Base-by-base conservation (phyloP, 2,329 filamentous ascomycete genomes). In the Hymenoscyphus albidus region DNA sequence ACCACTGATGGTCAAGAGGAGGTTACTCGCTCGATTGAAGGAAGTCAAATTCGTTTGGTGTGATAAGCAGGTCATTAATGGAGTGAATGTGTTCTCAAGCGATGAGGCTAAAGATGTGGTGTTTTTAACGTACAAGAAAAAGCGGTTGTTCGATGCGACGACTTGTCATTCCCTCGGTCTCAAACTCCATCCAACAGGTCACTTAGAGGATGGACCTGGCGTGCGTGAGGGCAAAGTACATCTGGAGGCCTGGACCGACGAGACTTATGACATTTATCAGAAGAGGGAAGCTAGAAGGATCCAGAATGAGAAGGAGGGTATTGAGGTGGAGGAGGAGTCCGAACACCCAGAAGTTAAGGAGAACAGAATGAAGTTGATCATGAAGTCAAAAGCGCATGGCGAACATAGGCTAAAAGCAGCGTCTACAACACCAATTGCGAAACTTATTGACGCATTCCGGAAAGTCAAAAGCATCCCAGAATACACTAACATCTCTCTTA, bases 111-210 rank as follows among this genome's bases (percentile, higher is more conserved):
- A 76, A 9, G 78, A 82, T 4, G 78, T 80, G 0, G 79, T 96
- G 18, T 89, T 95, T 71, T 82, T 98, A 63, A 95, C 91, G 0
- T 97, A 91, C 88, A 88, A 88, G 68, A 83, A 85, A 32, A 85
- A 85, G 64, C 85, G 86, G 65, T 77, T 97, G 2, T 97, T 90
- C 74, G 86, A 90, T 68, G 83, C 85, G n/a, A 91, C 90, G 5
- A 93, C 89, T 1, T 88, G 91, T 65, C 81, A 82, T 62, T 87
- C 84, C 58, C 78, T 96, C 6, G 87, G 88, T 6, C 83, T 95
- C 57, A 78, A 78, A 35, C 72, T 81, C 2, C 78, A 81, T 62
- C 70, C 72, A 1, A 72, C 77, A 13, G 72, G 73, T n/a, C 68
- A 67, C 31, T 82, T 84, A 22, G 69, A 74, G 62, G 76, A 80